Evolutionary conservation across 805 yeast genomes (phyloP).

Genomic region (Lipomyces orientalis): DNA sequence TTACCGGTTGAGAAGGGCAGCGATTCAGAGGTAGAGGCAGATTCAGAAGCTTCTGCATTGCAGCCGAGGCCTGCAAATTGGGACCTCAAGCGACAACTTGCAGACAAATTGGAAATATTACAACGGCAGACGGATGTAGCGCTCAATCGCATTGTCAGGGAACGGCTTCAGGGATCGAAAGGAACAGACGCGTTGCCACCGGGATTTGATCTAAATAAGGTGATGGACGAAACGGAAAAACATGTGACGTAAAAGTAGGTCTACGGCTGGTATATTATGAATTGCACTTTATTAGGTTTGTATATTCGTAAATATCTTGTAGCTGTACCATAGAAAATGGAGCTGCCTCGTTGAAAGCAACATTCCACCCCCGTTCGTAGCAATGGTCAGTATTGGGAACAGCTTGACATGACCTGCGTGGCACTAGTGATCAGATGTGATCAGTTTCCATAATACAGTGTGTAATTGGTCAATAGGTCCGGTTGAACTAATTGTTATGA

Average conservation of each 20-base stretch:
- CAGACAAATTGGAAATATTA: conserved; percentile 49
- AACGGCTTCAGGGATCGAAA: conserved; percentile 39
- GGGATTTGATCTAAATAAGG: conserved; percentile 31
- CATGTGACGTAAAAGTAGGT: background rate
- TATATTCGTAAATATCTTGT: background rate
- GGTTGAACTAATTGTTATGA: background rate
- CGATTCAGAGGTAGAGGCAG: conserved; percentile 37
- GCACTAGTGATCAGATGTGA: too few species aligned
- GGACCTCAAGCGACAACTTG: conserved; percentile 51
- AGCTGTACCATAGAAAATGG: background rate
- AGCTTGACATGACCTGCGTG: too few species aligned
- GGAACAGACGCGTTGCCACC: conserved; percentile 21
- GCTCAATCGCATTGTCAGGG: conserved; percentile 49
- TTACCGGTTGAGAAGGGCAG: conserved; percentile 44
- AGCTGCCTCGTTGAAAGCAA: too few species aligned
- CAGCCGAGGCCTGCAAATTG: conserved; percentile 44
- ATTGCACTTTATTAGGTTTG: background rate
- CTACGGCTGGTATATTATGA: background rate
- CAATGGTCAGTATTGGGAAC: too few species aligned
- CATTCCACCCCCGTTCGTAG: too few species aligned
- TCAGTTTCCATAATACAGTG: too few species aligned
- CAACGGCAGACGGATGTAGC: conserved; percentile 53
- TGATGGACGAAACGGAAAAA: conserved; percentile 20
- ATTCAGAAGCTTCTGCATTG: conserved; percentile 38
- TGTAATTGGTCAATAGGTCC: too few species aligned